Conservation (phyloP, 257 asterid species). For the Osmanthus fragrans region DNA sequence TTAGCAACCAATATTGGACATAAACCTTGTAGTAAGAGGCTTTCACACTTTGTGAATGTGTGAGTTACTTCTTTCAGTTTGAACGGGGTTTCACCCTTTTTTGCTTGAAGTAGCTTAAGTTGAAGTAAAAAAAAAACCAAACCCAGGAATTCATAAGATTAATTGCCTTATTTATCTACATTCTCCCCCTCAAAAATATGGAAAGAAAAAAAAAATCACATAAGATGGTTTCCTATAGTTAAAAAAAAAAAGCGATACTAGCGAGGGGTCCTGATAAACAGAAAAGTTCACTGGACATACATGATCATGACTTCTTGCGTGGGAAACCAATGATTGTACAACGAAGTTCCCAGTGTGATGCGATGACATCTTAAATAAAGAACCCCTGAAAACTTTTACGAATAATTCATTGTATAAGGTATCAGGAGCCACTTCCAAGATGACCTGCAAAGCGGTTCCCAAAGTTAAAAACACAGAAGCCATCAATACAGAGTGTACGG, state of each 20-base stretch:
- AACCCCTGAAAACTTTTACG: constrained; percentile 55
- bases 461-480: constrained; percentile 16
- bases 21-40: neutral
- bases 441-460: constrained; percentile 58
- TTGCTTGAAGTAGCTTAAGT: neutral
- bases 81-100: neutral
- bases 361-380: constrained; percentile 69
- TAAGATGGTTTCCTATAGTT: neutral
- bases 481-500: constrained; percentile 11
- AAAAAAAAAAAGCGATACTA: neutral
- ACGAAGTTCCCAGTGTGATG: constrained; percentile 83
- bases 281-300: constrained; percentile 40
- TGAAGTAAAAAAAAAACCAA: neutral
- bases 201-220: neutral
- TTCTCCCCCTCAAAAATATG: neutral
- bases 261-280: neutral
- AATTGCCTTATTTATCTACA: neutral
- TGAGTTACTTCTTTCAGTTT: neutral
- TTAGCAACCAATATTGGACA: neutral
- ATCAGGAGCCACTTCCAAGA: constrained; percentile 87
- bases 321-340: constrained; percentile 85
- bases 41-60: neutral
- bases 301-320: constrained; percentile 73
- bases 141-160: neutral
- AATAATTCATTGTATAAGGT: constrained; percentile 58